phyloP scores from a whole-genome alignment of 768 basidiomycete species.

The Boletus fagicola region DNA sequence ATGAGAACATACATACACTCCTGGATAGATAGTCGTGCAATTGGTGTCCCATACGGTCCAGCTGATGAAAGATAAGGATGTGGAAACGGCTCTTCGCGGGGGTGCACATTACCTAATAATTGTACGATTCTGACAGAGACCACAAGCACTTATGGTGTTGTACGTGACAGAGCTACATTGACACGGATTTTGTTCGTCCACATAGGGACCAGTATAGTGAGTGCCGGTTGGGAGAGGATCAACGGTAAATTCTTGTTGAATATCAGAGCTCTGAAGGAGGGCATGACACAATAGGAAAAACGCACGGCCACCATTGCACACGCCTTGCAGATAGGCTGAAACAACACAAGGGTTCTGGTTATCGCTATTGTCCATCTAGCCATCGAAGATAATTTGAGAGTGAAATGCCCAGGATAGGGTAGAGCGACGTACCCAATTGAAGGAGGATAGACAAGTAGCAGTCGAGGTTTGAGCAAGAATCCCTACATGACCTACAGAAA shows the following conservation, averaged over 20 bases:
- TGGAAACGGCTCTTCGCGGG: background rate
- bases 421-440: constrained; percentile 27
- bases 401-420: background rate
- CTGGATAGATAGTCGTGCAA: constrained; percentile 39
- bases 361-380: constrained; percentile 41
- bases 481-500: constrained; percentile 16
- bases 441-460: constrained; percentile 23
- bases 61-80: constrained; percentile 29
- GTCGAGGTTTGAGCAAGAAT: constrained; percentile 24
- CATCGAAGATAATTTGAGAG: background rate
- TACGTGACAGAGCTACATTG: constrained; percentile 59
- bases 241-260: constrained; percentile 38
- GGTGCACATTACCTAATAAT: constrained; percentile 34
- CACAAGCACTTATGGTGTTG: constrained; percentile 56
- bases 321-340: constrained; percentile 42
- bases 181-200: constrained; percentile 35
- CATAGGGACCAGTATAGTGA: constrained; percentile 35
- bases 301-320: constrained; percentile 44
- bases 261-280: constrained; percentile 11
- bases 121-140: constrained; percentile 48
- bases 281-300: constrained; percentile 3
- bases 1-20: constrained; percentile 25
- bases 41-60: constrained; percentile 53
- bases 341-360: constrained; percentile 48
- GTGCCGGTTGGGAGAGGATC: constrained; percentile 35